phyloP scores from a whole-genome alignment of 1,284 basidiomycete species.

The Neolentinus lepideus region DNA sequence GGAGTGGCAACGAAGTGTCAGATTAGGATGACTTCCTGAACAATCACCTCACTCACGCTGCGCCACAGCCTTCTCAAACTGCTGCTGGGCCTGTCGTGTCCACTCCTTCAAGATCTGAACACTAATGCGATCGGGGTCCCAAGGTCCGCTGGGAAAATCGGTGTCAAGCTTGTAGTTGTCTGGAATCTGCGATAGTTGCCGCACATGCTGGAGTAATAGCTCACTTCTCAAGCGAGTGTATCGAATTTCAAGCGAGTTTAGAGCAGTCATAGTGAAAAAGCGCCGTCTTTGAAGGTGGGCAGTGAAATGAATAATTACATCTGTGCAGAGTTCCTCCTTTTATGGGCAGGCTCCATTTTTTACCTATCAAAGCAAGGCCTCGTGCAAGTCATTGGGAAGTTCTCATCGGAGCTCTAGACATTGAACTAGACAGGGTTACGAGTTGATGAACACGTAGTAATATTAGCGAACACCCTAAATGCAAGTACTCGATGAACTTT shows the following conservation, averaged over 20 bases:
- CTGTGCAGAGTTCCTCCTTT: no score
- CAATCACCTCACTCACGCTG: background rate
- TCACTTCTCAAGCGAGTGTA: background rate
- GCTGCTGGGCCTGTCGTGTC: background rate
- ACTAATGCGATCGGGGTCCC: background rate
- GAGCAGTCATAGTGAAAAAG: background rate
- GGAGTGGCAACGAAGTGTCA: background rate
- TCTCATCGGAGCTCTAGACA: no score
- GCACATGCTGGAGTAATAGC: background rate
- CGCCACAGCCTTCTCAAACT: background rate
- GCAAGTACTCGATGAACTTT: no score
- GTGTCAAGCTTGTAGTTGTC: background rate
- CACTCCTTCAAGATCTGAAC: background rate
- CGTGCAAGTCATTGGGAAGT: no score
- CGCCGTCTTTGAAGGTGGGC: no score
- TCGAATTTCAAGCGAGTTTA: background rate
- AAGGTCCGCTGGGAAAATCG: no score
- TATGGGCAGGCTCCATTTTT: no score
- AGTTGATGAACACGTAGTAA: no score
- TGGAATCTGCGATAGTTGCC: background rate
- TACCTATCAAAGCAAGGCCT: no score
- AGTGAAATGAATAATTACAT: no score
- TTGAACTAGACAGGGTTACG: no score
- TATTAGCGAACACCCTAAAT: no score
- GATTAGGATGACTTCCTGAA: background rate